A percentile compares a stretch with the other conserved stretches of the same genome.
phyloP scores from a whole-genome alignment of 805 yeast species.

The Metschnikowia cubensis region DNA sequence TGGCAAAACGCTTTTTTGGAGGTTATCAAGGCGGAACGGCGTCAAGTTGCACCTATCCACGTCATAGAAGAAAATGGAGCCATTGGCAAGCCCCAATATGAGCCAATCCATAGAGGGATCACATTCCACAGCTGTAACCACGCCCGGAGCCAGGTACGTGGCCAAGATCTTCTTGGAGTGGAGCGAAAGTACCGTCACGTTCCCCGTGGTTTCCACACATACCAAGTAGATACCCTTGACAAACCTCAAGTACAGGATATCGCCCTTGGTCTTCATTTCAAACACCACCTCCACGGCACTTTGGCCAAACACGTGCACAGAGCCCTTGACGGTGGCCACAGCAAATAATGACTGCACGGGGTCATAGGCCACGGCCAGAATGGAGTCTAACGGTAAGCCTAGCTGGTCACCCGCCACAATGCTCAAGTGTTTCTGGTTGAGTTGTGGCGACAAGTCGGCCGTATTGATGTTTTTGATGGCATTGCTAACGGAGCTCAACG shows the following conservation, averaged over 20 bases:
- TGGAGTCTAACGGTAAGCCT: constrained; percentile 52
- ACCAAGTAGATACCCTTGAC: constrained; percentile 80
- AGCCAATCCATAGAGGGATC: constrained; percentile 92
- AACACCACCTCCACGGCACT: constrained; percentile 70
- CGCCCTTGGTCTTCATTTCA: constrained; percentile 45
- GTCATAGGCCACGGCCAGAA: constrained; percentile 71
- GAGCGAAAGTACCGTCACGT: constrained; percentile 66
- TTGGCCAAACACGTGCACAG: constrained; percentile 79
- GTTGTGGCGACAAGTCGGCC: constrained; percentile 31
- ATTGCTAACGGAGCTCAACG: constrained; percentile 39
- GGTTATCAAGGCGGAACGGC: constrained; percentile 61
- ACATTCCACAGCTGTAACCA: constrained; percentile 62
- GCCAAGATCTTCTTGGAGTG: constrained; percentile 58
- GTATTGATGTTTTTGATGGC: constrained; percentile 34
- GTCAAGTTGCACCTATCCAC: constrained; percentile 73
- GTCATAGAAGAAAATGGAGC: constrained; percentile 68
- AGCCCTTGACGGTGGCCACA: constrained; percentile 65
- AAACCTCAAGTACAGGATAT: constrained; percentile 56
- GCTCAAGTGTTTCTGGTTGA: constrained; percentile 28
- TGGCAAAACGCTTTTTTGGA: constrained; percentile 60
- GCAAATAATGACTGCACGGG: constrained; percentile 87
- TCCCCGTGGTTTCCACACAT: constrained; percentile 59
- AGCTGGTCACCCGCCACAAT: constrained; percentile 28
- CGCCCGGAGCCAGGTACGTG: constrained; percentile 58
- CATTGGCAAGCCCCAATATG: constrained; percentile 74